Base-by-base conservation (phyloP, 495 filamentous ascomycete species). In the Rusavskia elegans region DNA sequence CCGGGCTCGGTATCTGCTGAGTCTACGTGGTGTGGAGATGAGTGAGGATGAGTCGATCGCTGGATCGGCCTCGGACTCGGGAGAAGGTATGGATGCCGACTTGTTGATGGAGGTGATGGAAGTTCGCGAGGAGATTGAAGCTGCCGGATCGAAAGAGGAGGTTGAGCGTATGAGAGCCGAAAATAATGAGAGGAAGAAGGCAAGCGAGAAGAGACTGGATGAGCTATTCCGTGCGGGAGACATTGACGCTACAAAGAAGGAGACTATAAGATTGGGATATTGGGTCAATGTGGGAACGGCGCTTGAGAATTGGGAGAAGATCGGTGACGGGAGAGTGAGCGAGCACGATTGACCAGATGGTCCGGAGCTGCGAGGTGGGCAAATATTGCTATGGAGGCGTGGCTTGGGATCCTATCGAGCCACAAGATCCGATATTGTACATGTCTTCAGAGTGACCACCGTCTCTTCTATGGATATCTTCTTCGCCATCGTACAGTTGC, bases 51-150 rank as follows among this genome's bases (percentile, higher is more conserved):
- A 88, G 64, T 72, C 70, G 8, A 46, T 46, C 9, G 44, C 44
- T 46, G 44, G 44, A 16, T 46, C 44, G 29, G 14, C 44, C 0
- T 46, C 44, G 9, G 44, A 16, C 23, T 25, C 23, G 23, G 23
- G 23, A 11, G 61, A 2, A 70, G 72, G 48, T 53, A 72, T 85
- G 1, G 82, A 85, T 56, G 65, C 76, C 48, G 82, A 81, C 63
- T 69, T 95, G 59, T 61, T 97, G 63, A 83, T 85, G 83, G 77
- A 85, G 63, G 89, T 98, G 45, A 73, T 97, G 71, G 92, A 94
- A 62, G 77, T 83, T 57, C 68, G 87, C 57, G 90, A 96, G 74
- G 71, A 71, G 53, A 87, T 97, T 56, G 90, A 95, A 61, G 83
- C 80, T 55, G 84, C 81, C 14, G 65, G 75, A 56, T 64, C 60